A percentile compares a stretch with the other conserved stretches of the same genome.
These are phyloP conservation scores for Ganoderma leucocontextum DNA, from an alignment of 1,284 basidiomycete genomes.

Conservation along the genomic window DNA sequence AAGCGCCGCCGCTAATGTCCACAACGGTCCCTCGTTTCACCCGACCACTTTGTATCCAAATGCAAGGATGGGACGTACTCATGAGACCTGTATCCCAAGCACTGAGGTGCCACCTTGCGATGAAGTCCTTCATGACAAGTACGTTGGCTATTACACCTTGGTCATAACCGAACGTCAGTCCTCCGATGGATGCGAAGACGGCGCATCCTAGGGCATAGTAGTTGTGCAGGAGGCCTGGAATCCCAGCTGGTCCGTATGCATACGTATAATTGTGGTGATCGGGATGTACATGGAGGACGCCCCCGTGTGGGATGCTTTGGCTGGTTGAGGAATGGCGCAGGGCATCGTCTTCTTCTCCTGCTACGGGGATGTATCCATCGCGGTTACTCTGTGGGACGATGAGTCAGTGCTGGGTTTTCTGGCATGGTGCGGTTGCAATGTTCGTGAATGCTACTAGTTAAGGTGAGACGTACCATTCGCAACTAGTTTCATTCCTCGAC, in stretches of 20 bases:
- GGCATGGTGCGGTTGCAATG: not conserved
- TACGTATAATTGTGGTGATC: constrained; percentile 59
- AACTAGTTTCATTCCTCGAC: not conserved
- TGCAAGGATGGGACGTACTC: constrained; percentile 57
- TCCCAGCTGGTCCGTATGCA: constrained; percentile 71
- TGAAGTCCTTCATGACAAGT: constrained; percentile 82
- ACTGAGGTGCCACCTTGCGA: constrained; percentile 68
- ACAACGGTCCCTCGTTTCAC: not conserved
- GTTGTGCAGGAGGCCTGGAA: constrained; percentile 70
- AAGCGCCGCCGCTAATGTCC: constrained; percentile 68
- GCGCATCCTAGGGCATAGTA: constrained; percentile 69
- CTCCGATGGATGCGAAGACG: constrained; percentile 79
- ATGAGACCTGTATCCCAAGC: constrained; percentile 78
- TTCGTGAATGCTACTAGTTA: not conserved
- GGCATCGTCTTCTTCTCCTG: constrained; percentile 17
- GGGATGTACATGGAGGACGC: constrained; percentile 40
- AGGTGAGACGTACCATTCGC: constrained; percentile 8
- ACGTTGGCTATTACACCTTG: constrained; percentile 76
- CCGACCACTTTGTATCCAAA: not conserved
- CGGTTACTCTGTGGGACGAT: constrained; percentile 10
- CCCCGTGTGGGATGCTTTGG: constrained; percentile 35
- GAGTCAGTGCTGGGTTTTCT: not conserved
- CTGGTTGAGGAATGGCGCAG: not conserved
- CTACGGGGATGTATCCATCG: constrained; percentile 26
- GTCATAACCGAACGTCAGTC: constrained; percentile 75